Evolutionary conservation across 495 filamentous ascomycete species (phyloP).

Genomic region (Penicillium goetzii): DNA sequence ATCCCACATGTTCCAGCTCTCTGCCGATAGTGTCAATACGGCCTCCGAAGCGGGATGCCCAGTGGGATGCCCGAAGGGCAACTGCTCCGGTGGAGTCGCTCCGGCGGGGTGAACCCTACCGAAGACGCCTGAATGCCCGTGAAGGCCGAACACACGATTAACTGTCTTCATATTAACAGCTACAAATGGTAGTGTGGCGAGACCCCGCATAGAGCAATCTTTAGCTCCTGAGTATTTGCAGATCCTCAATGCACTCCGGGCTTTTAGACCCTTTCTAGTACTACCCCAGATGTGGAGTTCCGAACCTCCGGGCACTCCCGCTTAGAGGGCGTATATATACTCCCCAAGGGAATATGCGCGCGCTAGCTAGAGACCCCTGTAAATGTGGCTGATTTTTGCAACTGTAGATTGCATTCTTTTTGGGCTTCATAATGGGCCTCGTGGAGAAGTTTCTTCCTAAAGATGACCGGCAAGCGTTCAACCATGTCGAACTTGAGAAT

Average conservation of each 20-base stretch:
- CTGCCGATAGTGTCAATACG: neutral
- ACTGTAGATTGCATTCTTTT: neutral
- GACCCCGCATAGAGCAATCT: neutral
- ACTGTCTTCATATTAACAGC: too few relatives aligned
- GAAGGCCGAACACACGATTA: neutral
- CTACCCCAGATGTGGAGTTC: constrained; percentile 20
- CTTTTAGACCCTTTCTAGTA: neutral
- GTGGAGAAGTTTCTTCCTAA: constrained; percentile 35
- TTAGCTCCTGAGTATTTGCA: neutral
- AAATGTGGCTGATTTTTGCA: too few relatives aligned
- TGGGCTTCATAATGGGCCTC: constrained; percentile 28
- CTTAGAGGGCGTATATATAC: constrained; percentile 13
- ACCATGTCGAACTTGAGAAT: neutral
- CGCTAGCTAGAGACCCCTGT: neutral
- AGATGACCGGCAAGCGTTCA: constrained; percentile 32
- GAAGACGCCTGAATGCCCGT: neutral
- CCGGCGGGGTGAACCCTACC: constrained; percentile 19
- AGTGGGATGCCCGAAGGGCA: constrained; percentile 19
- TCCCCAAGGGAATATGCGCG: neutral
- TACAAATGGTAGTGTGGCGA: neutral
- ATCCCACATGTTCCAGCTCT: neutral
- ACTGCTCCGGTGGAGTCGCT: constrained; percentile 28
- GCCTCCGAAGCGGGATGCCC: constrained; percentile 15
- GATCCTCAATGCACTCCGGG: neutral
- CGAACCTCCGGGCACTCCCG: constrained; percentile 9